These are phyloP conservation scores for Ceratocystis lukuohia DNA, from an alignment of 2,329 filamentous ascomycete genomes.

Conservation along the genomic window DNA sequence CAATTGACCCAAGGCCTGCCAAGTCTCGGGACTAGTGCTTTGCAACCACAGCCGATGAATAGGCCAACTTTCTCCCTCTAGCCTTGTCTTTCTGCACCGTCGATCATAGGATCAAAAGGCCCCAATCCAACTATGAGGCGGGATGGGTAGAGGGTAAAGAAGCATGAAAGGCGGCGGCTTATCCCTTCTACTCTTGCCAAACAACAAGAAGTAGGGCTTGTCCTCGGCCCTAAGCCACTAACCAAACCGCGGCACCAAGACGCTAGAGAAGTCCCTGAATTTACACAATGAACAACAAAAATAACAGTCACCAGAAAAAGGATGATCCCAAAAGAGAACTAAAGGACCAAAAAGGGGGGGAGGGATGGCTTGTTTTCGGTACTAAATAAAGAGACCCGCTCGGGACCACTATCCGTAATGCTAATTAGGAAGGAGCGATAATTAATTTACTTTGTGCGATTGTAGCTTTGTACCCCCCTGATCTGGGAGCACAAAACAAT, in stretches of 20 bases:
- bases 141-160: background rate
- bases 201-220: too few species aligned
- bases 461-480: background rate
- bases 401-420: conserved; percentile 4
- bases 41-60: background rate
- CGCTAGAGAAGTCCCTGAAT: background rate
- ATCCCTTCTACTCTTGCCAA: background rate
- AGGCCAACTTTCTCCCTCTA: background rate
- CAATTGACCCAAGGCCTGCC: background rate
- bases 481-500: background rate
- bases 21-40: background rate
- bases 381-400: conserved; percentile 6
- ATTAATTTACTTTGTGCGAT: background rate
- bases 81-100: background rate
- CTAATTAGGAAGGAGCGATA: background rate
- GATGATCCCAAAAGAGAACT: background rate
- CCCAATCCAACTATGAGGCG: background rate
- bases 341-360: background rate
- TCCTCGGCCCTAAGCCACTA: too few species aligned
- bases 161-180: background rate
- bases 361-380: background rate
- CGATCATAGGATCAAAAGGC: conserved; percentile 5
- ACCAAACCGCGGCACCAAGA: too few species aligned
- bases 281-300: background rate
- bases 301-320: background rate